These are phyloP conservation scores for Phytophthora tubulina DNA, from an alignment of 352 stramenopile species.

Conservation along the genomic window DNA sequence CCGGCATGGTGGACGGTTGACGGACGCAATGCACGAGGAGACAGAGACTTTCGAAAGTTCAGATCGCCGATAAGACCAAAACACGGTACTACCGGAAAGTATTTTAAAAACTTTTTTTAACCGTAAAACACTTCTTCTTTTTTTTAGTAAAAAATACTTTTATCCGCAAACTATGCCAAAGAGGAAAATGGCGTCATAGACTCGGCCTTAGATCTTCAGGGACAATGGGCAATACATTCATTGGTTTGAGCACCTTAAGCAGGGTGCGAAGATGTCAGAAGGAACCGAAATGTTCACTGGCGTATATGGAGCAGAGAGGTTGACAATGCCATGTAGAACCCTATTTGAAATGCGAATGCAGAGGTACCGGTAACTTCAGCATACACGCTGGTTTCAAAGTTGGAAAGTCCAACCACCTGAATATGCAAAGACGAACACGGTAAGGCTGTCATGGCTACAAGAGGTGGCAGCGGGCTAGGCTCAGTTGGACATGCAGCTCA, in stretches of 20 bases:
- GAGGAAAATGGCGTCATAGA: neutral
- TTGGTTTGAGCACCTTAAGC: constrained; percentile 37
- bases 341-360: too few species aligned
- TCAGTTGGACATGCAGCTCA: too few species aligned
- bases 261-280: constrained; percentile 38
- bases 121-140: constrained; percentile 13
- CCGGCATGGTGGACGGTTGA: constrained; percentile 29
- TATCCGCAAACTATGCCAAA: too few species aligned
- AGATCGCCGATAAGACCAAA: constrained; percentile 20
- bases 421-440: too few species aligned
- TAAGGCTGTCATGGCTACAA: too few species aligned
- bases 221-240: constrained; percentile 29
- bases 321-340: too few species aligned
- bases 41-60: constrained; percentile 1
- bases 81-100: neutral
- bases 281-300: constrained; percentile 31
- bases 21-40: neutral
- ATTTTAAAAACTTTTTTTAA: neutral
- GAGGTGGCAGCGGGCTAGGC: too few species aligned
- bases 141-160: constrained; percentile 34
- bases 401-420: too few species aligned
- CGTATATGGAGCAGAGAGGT: neutral
- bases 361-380: too few species aligned
- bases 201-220: constrained; percentile 23
- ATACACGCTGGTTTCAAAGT: too few species aligned